These are phyloP conservation scores for Hansenula lynferdii DNA, from an alignment of 1,139 yeast genomes.

Conservation along the genomic window DNA sequence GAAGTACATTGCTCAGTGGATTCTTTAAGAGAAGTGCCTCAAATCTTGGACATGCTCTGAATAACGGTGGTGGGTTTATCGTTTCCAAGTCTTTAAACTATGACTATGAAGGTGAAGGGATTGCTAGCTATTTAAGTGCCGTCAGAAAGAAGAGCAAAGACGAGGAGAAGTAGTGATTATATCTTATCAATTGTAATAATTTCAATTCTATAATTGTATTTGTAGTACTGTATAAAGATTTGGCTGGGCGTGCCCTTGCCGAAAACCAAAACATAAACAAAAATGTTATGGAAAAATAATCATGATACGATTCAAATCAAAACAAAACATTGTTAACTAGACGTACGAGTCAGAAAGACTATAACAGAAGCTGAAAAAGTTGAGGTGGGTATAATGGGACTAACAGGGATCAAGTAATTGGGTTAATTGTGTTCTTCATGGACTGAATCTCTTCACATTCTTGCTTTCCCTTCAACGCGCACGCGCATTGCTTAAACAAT, in stretches of 20 bases:
- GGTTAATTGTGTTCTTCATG: background rate
- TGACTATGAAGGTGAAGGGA: constrained; percentile 55
- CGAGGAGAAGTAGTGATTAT: constrained; percentile 15
- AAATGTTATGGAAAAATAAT: no score
- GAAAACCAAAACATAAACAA: no score
- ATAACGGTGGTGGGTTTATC: constrained; percentile 46
- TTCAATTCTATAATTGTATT: no score
- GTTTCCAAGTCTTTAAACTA: constrained; percentile 48
- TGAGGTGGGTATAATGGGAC: background rate
- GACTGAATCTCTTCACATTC: background rate
- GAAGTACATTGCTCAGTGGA: constrained; percentile 45
- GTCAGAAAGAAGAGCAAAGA: constrained; percentile 32
- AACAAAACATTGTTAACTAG: no score
- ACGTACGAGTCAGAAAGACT: no score
- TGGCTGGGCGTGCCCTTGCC: no score
- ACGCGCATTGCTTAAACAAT: no score
- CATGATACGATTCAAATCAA: no score
- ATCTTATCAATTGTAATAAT: no score
- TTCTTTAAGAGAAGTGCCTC: constrained; percentile 47
- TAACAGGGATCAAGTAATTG: no score
- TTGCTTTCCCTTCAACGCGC: background rate
- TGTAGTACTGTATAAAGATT: no score
- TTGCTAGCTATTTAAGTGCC: constrained; percentile 47
- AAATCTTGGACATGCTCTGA: constrained; percentile 41
- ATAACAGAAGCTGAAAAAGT: background rate